A percentile compares a stretch with the other conserved stretches of the same genome.
Conservation (phyloP, 371 early-diverging fungal genomes). For the Haplosporangium sp. region DNA sequence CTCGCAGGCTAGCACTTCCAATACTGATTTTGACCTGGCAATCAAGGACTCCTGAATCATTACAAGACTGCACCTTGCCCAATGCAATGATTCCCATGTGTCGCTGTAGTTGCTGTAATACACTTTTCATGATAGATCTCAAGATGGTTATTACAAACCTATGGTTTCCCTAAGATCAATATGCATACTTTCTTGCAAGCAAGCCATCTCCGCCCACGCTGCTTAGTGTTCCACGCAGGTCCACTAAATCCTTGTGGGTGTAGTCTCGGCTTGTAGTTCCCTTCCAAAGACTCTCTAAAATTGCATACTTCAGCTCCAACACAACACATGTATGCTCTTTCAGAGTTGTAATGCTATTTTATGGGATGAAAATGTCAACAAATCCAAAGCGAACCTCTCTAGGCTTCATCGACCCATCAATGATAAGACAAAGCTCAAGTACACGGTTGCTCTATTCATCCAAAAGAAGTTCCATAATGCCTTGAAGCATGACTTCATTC, state of each 20-base stretch:
- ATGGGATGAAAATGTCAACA: conserved; percentile 22
- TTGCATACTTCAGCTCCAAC: conserved; percentile 41
- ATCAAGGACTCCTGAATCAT: conserved; percentile 36
- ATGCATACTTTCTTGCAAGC: conserved; percentile 29
- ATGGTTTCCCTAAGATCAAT: too few relatives aligned
- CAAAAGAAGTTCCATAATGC: conserved; percentile 28
- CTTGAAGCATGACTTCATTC: conserved; percentile 34
- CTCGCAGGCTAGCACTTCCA: conserved; percentile 33
- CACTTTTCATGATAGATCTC: conserved; percentile 27
- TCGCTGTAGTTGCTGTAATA: conserved; percentile 20
- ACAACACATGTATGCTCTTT: conserved; percentile 23
- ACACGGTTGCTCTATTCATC: conserved; percentile 26
- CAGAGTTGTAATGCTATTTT: conserved; percentile 5
- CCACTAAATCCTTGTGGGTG: conserved; percentile 14
- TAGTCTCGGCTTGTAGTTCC: conserved; percentile 16
- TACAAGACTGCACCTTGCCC: conserved; percentile 18
- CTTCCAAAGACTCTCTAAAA: conserved; percentile 31
- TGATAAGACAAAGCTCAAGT: conserved; percentile 38
- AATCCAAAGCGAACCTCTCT: conserved; percentile 18
- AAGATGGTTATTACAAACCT: conserved; percentile 18
- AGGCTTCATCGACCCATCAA: conserved; percentile 29
- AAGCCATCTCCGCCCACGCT: conserved; percentile 21
- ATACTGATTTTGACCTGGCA: conserved; percentile 26
- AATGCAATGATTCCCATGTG: conserved; percentile 31
- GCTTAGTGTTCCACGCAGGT: conserved; percentile 14